Evolutionary conservation across 768 basidiomycete species (phyloP).

Genomic region (Hirschioporus abietinus): DNA sequence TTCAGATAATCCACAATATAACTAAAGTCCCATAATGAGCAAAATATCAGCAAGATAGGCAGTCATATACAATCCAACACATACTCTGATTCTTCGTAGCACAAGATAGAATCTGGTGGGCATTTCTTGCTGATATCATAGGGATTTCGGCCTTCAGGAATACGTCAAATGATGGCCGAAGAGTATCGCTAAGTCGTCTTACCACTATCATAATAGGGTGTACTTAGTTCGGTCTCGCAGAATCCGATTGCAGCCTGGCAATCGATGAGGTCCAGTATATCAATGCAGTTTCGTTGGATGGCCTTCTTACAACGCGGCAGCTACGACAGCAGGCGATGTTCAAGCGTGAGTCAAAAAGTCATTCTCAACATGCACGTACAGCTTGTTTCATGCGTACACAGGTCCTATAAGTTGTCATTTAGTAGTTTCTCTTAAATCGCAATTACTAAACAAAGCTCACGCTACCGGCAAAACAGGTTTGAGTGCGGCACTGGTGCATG

Average conservation of each 20-base stretch:
- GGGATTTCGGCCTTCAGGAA: conserved; percentile 18
- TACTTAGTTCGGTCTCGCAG: conserved; percentile 53
- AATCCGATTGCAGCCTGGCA: conserved; percentile 63
- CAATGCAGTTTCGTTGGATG: conserved; percentile 53
- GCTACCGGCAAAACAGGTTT: conserved; percentile 21
- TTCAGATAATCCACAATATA: conserved; percentile 58
- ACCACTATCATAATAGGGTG: conserved; percentile 34
- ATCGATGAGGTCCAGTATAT: conserved; percentile 58
- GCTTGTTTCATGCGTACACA: conserved; percentile 58
- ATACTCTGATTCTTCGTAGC: conserved; percentile 30
- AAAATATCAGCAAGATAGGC: background rate
- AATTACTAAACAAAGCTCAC: conserved; percentile 31
- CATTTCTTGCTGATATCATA: conserved; percentile 2
- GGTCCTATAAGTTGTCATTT: conserved; percentile 27
- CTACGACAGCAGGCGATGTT: conserved; percentile 25
- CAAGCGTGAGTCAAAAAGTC: background rate
- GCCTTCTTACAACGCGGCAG: conserved; percentile 62
- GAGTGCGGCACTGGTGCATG: conserved; percentile 39
- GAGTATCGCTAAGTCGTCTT: conserved; percentile 14
- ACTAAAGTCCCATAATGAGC: conserved; percentile 9
- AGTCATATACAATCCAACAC: conserved; percentile 28
- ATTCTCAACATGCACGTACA: conserved; percentile 25
- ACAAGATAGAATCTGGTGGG: conserved; percentile 4
- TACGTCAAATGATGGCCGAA: background rate
- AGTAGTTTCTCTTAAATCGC: conserved; percentile 55